Percentiles rank a stretch among this genome's conserved stretches.
Evolutionary conservation across 345 rosid genomes (phyloP).

Genomic region (Pistacia vera): DNA sequence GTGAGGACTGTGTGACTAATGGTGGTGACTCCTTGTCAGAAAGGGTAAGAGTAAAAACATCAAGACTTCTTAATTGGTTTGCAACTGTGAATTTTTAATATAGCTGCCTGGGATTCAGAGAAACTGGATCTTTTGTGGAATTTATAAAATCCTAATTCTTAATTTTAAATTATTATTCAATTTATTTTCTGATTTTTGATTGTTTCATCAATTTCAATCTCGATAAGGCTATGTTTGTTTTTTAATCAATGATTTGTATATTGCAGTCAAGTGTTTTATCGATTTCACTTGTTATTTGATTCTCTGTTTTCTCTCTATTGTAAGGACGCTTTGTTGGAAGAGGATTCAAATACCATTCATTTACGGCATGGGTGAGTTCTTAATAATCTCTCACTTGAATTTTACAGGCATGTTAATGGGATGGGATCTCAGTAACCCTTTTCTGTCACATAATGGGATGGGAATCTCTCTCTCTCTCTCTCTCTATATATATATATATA

Average conservation of each 20-base stretch:
- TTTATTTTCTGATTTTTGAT: not conserved
- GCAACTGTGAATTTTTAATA: not conserved
- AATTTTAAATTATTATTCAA: not conserved
- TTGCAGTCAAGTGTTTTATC: not conserved
- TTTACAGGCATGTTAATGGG: slow-evolving; percentile 2
- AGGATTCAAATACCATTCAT: slow-evolving; percentile 34
- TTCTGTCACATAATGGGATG: not conserved
- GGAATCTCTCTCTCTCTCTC: not conserved
- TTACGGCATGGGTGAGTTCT: slow-evolving; percentile 46
- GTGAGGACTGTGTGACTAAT: slow-evolving; percentile 52
- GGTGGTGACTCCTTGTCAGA: slow-evolving; percentile 39
- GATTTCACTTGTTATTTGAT: slow-evolving; percentile 10
- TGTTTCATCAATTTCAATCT: not conserved
- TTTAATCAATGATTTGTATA: not conserved
- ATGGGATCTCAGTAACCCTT: not conserved
- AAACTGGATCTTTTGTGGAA: not conserved
- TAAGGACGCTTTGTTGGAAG: slow-evolving; percentile 39
- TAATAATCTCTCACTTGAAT: slow-evolving; percentile 7
- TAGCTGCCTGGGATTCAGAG: not conserved
- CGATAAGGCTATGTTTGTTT: slow-evolving; percentile 10
- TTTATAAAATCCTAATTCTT: not conserved
- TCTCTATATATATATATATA: no score
- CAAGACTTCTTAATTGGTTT: not conserved
- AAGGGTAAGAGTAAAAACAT: slow-evolving; percentile 35
- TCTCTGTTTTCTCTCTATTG: slow-evolving; percentile 3